Conservation (phyloP, 2,329 filamentous ascomycete genomes). For the Graphilbum sp. region DNA sequence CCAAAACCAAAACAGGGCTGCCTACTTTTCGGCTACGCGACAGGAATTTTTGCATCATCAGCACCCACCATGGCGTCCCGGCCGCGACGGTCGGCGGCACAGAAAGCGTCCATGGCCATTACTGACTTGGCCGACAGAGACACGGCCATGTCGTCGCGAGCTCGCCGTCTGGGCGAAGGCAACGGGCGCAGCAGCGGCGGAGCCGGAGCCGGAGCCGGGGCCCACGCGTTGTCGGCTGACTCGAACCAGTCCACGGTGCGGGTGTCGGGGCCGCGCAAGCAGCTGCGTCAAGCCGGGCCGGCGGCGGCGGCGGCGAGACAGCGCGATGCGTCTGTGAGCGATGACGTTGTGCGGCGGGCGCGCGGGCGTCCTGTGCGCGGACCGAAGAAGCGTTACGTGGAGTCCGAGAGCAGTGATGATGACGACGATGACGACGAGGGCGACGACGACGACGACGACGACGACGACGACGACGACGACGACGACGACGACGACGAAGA, state of each 20-base stretch:
- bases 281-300: slow-evolving; percentile 2
- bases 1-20: too few species aligned
- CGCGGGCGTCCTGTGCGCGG: slow-evolving; percentile 29
- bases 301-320: slow-evolving; percentile 12
- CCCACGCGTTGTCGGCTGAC: slow-evolving; percentile 24
- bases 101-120: slow-evolving; percentile 27
- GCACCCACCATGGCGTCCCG: slow-evolving; percentile 28
- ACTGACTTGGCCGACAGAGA: slow-evolving; percentile 36
- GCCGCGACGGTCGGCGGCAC: slow-evolving; percentile 30
- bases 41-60: too few species aligned
- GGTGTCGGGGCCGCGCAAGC: slow-evolving; percentile 4
- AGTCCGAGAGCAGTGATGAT: slow-evolving; percentile 25
- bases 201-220: slow-evolving; percentile 6
- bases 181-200: background rate
- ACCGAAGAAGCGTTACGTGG: slow-evolving; percentile 43
- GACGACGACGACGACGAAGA: slow-evolving; percentile 22
- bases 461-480: slow-evolving; percentile 2
- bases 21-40: too few species aligned
- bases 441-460: slow-evolving; percentile 2
- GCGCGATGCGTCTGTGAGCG: slow-evolving; percentile 23
- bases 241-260: slow-evolving; percentile 11
- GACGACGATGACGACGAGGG: slow-evolving; percentile 4
- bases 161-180: slow-evolving; percentile 31
- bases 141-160: slow-evolving; percentile 29
- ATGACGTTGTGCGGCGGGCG: slow-evolving; percentile 30